These are phyloP conservation scores for Penicillium hordei DNA, from an alignment of 2,329 filamentous ascomycete species.

Conservation along the genomic window DNA sequence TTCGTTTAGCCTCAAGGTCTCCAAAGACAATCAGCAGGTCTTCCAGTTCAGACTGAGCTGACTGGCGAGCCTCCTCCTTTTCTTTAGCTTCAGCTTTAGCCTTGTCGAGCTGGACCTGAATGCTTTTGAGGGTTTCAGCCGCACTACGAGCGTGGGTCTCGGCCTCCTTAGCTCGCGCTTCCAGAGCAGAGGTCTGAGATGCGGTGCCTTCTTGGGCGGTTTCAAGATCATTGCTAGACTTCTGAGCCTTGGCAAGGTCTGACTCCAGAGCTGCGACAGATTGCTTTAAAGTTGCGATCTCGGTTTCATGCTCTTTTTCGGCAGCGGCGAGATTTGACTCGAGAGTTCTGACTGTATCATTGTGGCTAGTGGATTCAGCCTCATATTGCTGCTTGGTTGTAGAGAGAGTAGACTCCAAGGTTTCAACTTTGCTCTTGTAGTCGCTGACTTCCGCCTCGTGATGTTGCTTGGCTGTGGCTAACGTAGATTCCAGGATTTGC, in stretches of 20 bases:
- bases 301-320: constrained; percentile 58
- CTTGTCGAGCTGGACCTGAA: constrained; percentile 33
- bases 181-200: constrained; percentile 46
- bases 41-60: constrained; percentile 71
- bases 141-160: constrained; percentile 43
- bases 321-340: constrained; percentile 41
- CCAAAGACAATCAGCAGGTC: constrained; percentile 79
- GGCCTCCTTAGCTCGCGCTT: constrained; percentile 51
- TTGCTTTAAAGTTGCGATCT: constrained; percentile 59
- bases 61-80: constrained; percentile 63
- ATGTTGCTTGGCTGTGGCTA: constrained; percentile 29
- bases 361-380: constrained; percentile 60
- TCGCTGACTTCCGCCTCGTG: constrained; percentile 61
- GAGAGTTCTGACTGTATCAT: constrained; percentile 58
- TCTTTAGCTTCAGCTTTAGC: constrained; percentile 38
- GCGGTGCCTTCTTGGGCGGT: constrained; percentile 54
- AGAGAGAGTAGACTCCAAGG: constrained; percentile 51
- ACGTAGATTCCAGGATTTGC: constrained; percentile 53
- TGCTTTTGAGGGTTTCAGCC: constrained; percentile 57
- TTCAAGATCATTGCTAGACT: constrained; percentile 57
- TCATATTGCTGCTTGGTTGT: constrained; percentile 62
- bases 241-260: constrained; percentile 51
- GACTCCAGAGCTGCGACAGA: constrained; percentile 59
- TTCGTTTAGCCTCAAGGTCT: constrained; percentile 74
- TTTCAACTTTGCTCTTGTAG: constrained; percentile 58